phyloP scores from a whole-genome alignment of 495 filamentous ascomycete species.

The Hypoxylon fragiforme region DNA sequence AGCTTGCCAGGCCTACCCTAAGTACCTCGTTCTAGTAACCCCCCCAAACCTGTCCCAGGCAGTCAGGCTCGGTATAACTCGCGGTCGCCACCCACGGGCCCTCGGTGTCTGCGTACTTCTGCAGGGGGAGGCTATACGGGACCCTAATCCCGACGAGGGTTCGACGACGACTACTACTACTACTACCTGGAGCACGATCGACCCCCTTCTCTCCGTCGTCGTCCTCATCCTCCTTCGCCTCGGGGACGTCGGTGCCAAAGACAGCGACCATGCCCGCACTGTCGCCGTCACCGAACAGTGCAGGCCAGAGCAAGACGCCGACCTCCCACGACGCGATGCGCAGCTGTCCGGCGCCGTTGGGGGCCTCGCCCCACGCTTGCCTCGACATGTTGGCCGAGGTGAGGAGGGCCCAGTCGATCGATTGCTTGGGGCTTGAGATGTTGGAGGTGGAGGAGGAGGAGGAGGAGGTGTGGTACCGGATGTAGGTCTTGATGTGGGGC shows the following conservation, averaged over 20 bases:
- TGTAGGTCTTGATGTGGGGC: slow-evolving; percentile 90
- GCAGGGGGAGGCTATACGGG: slow-evolving; percentile 81
- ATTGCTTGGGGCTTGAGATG: slow-evolving; percentile 46
- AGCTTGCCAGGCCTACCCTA: too few relatives aligned
- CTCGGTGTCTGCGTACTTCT: slow-evolving; percentile 63
- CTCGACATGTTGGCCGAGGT: slow-evolving; percentile 87
- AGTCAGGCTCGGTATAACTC: too few relatives aligned
- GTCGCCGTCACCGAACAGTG: slow-evolving; percentile 55
- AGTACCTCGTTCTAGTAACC: too few relatives aligned
- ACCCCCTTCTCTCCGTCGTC: too few relatives aligned
- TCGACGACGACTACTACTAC: too few relatives aligned
- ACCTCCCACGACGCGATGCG: slow-evolving; percentile 82
- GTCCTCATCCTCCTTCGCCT: slow-evolving; percentile 1
- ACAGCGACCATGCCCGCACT: slow-evolving; percentile 66
- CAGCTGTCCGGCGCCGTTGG: slow-evolving; percentile 58
- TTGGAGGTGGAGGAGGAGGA: too few relatives aligned
- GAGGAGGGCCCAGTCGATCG: slow-evolving; percentile 84
- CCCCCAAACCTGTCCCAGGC: too few relatives aligned
- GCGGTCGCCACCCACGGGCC: slow-evolving; percentile 79
- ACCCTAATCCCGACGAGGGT: slow-evolving; percentile 70
- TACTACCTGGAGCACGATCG: too few relatives aligned
- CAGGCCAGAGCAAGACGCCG: slow-evolving; percentile 85
- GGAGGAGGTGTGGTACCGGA: slow-evolving; percentile 67
- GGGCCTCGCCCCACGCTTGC: slow-evolving; percentile 82
- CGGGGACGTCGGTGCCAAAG: slow-evolving; percentile 63